Conservation (phyloP, 352 stramenopile genomes). For the Pythium myriotylum region DNA sequence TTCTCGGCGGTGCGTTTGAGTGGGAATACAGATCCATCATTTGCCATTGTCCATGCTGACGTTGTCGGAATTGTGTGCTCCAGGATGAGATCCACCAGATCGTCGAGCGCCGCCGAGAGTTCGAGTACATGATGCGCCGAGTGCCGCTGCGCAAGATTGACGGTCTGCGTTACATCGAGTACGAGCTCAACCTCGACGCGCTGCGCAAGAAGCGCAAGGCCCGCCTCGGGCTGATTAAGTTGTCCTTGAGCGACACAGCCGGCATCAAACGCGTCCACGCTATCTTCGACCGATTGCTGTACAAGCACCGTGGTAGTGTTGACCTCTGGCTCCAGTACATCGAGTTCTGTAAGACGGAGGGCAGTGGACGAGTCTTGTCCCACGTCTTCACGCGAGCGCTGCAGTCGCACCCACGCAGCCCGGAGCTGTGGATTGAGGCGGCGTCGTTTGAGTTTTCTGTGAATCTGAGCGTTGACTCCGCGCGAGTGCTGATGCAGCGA, state of each 20-base stretch:
- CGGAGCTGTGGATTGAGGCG: conserved; percentile 90
- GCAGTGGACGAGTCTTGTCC: conserved; percentile 69
- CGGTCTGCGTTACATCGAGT: conserved; percentile 93
- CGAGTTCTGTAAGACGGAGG: conserved; percentile 79
- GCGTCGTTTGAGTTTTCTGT: conserved; percentile 89
- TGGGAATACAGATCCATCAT: background rate
- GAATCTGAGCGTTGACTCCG: conserved; percentile 86
- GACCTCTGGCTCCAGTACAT: conserved; percentile 93
- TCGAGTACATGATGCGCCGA: conserved; percentile 92
- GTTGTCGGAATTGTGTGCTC: background rate
- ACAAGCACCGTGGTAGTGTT: conserved; percentile 87
- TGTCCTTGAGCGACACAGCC: conserved; percentile 72
- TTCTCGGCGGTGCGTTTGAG: conserved; percentile 54
- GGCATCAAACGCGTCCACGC: conserved; percentile 74
- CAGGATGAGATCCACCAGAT: conserved; percentile 90
- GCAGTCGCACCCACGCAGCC: conserved; percentile 83
- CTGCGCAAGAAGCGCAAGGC: conserved; percentile 86
- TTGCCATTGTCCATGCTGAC: no score
- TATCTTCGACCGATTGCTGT: conserved; percentile 87
- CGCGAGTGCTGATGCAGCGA: conserved; percentile 91
- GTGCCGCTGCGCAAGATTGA: conserved; percentile 90
- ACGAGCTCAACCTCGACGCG: conserved; percentile 92
- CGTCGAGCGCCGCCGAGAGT: conserved; percentile 86
- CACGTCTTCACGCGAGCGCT: conserved; percentile 85
- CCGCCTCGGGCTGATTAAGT: conserved; percentile 62